Conservation (phyloP, 495 filamentous ascomycete genomes). For the Penicillium verhagenii region DNA sequence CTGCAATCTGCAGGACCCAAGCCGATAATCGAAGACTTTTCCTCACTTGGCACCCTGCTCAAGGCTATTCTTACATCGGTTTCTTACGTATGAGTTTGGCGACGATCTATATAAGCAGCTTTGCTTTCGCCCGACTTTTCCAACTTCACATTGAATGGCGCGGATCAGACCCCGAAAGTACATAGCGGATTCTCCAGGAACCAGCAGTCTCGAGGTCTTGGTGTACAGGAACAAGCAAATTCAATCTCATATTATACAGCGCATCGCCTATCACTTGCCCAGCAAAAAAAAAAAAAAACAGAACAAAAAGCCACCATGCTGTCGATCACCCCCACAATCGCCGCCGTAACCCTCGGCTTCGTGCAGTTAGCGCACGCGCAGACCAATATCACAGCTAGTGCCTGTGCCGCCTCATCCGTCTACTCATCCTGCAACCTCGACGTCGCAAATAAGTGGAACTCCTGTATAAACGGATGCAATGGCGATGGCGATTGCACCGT, state of each 20-base stretch:
- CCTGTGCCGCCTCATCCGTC: constrained; percentile 16
- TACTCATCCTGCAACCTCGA: constrained; percentile 24
- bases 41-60: background rate
- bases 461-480: constrained; percentile 21
- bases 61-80: background rate
- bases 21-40: background rate
- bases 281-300: background rate
- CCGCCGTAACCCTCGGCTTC: constrained; percentile 17
- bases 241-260: background rate
- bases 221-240: background rate
- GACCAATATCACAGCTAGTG: constrained; percentile 26
- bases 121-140: background rate
- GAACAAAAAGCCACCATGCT: constrained; percentile 13
- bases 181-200: background rate
- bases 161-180: background rate
- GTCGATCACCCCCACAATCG: constrained; percentile 14
- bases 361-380: constrained; percentile 18
- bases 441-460: constrained; percentile 24
- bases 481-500: constrained; percentile 27
- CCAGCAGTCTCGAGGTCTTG: background rate
- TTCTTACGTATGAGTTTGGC: background rate
- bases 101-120: background rate
- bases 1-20: background rate
- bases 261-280: background rate
- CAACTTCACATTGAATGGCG: background rate